These are phyloP conservation scores for Mallotus repandus DNA, from an alignment of 441 rosid species.

Conservation along the genomic window DNA sequence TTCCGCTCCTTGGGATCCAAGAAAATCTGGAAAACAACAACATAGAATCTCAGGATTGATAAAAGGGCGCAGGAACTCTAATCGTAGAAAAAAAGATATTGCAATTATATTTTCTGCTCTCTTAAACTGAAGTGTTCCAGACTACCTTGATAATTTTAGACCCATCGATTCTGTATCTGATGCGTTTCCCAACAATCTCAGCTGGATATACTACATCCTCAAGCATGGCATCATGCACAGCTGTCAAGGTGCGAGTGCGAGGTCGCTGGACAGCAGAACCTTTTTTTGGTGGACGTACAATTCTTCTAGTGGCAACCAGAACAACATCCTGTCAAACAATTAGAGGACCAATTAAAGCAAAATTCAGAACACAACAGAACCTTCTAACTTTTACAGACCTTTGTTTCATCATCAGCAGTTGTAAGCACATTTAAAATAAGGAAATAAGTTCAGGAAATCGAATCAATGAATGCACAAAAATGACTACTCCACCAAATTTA, in stretches of 20 bases:
- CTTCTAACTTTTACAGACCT: neutral
- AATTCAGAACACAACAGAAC: neutral
- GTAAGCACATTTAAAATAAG: neutral
- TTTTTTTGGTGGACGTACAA: conserved; percentile 81
- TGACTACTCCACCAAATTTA: neutral
- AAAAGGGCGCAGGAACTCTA: neutral
- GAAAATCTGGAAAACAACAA: conserved; percentile 41
- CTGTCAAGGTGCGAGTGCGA: conserved; percentile 74
- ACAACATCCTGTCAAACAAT: conserved; percentile 56
- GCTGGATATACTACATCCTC: conserved; percentile 84
- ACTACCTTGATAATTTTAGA: conserved; percentile 73
- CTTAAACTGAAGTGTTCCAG: neutral
- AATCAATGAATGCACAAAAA: neutral
- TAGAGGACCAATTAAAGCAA: neutral
- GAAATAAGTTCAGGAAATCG: neutral
- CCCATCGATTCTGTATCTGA: conserved; percentile 75
- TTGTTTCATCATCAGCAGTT: neutral
- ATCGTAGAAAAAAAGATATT: neutral
- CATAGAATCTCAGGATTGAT: neutral
- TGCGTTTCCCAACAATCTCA: conserved; percentile 87
- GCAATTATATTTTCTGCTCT: neutral
- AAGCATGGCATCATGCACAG: conserved; percentile 81
- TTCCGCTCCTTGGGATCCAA: conserved; percentile 80
- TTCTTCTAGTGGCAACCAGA: conserved; percentile 69
- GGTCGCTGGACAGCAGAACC: conserved; percentile 90